Base-by-base conservation (phyloP, 2,329 filamentous ascomycete genomes). In the Pseudopithomyces chartarum region DNA sequence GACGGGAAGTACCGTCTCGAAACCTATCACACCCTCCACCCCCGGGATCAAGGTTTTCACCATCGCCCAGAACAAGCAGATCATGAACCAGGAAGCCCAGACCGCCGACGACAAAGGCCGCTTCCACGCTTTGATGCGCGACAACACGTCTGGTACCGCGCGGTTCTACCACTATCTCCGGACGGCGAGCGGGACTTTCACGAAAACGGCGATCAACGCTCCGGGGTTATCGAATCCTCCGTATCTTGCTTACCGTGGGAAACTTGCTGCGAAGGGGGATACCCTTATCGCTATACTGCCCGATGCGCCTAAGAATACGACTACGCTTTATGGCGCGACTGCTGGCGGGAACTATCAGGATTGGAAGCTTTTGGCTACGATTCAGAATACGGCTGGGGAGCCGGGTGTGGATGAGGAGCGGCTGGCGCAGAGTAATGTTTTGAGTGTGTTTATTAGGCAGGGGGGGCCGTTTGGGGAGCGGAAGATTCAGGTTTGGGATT, bases 61-160 rank as follows among this genome's bases (percentile, higher is more conserved):
- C 2, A 80, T 83, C n/a, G 75, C 78, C 0, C 80, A 79, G 59
- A 75, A 76, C 3, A 78, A 72, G 20, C 78, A 82, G 1, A 75
- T 84, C 51, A 77, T 79, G 55, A 84, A 83, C 59, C 81, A 84
- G 66, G 81, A 83, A 68, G 76, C 78, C 2, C 81, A 84, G 60
- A 77, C 76, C 7, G 78, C 79, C 2, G 81, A 82, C 45, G 57
- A 60, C 2, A 73, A 73, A 2, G 81, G 81, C 0, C 76, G 79
- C 1, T 79, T 83, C 54, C 81, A 83, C 51, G 77, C 82, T 1
- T 62, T 83, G 29, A 84, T 83, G 59, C 73, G 81, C 3, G 80
- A 83, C 50, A 76, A 69, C 33, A 57, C 62, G 2, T 63, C 67
- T 0, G 70, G 70, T 0, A 70, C 64, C 1, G 52, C 65, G 0